These are phyloP conservation scores for Yamadazyma ubonensis DNA, from an alignment of 805 yeast species.

Conservation along the genomic window DNA sequence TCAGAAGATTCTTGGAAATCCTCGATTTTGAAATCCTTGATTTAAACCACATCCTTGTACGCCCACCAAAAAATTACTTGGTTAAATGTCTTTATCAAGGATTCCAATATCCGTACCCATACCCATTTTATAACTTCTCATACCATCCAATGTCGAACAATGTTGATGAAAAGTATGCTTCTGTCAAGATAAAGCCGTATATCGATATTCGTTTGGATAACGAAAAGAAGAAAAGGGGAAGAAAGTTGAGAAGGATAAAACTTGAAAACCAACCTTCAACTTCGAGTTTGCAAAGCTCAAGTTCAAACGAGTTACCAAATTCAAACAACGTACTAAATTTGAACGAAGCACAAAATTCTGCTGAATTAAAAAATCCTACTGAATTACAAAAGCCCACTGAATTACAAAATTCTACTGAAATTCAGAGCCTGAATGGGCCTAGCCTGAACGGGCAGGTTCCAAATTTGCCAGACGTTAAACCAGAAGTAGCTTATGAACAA, in stretches of 20 bases:
- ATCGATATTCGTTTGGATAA: conserved; percentile 31
- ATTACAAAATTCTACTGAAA: background rate
- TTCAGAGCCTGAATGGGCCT: background rate
- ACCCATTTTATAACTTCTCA: conserved; percentile 45
- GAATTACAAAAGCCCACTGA: too few relatives aligned
- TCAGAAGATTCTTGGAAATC: conserved; percentile 34
- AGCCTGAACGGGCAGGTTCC: background rate
- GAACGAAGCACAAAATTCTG: too few relatives aligned
- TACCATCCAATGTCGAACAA: conserved; percentile 36
- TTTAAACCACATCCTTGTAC: conserved; percentile 39
- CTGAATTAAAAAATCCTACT: too few relatives aligned
- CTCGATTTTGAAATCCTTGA: conserved; percentile 33
- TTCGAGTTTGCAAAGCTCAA: too few relatives aligned
- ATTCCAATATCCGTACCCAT: conserved; percentile 45
- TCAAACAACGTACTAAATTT: too few relatives aligned
- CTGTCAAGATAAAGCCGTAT: conserved; percentile 33
- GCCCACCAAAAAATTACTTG: conserved; percentile 40
- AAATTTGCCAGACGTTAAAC: background rate
- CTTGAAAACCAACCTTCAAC: too few relatives aligned
- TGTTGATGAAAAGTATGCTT: conserved; percentile 25
- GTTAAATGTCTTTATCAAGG: conserved; percentile 38
- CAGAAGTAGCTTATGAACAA: background rate
- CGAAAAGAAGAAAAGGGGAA: background rate
- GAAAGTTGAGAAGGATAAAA: too few relatives aligned
- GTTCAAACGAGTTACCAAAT: too few relatives aligned